Conservation (phyloP, 345 rosid species). For the Gossypioides kirkii region DNA sequence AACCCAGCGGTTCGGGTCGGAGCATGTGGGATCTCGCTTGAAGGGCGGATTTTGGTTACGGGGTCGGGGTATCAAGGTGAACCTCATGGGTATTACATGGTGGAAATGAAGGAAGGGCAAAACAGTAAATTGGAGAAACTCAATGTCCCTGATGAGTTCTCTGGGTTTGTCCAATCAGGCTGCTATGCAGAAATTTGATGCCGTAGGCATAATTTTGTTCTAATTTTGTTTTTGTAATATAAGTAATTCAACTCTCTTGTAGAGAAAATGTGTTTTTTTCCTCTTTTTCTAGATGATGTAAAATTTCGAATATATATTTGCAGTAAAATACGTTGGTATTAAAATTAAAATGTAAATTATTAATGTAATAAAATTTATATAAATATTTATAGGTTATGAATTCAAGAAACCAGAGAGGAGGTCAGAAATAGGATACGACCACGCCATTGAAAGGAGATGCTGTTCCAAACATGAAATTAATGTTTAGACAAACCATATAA, state of each 20-base stretch:
- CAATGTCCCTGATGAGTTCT: constrained; percentile 30
- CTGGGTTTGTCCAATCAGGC: constrained; percentile 53
- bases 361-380: too few species aligned
- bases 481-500: too few species aligned
- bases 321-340: too few species aligned
- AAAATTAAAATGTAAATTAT: too few species aligned
- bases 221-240: neutral
- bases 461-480: too few species aligned
- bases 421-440: too few species aligned
- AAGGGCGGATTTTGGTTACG: constrained; percentile 28
- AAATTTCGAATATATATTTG: neutral
- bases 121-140: constrained; percentile 34
- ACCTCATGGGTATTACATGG: constrained; percentile 34
- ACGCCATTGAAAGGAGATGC: too few species aligned
- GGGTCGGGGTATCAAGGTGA: constrained; percentile 54
- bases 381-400: too few species aligned
- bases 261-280: neutral
- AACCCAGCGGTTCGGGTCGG: constrained; percentile 31
- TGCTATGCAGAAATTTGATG: constrained; percentile 51
- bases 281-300: neutral
- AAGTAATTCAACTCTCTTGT: neutral
- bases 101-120: constrained; percentile 22
- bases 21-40: constrained; percentile 32
- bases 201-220: neutral
- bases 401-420: too few species aligned